These are phyloP conservation scores for Brassica rapa DNA, from an alignment of 345 rosid species.

Conservation along the genomic window DNA sequence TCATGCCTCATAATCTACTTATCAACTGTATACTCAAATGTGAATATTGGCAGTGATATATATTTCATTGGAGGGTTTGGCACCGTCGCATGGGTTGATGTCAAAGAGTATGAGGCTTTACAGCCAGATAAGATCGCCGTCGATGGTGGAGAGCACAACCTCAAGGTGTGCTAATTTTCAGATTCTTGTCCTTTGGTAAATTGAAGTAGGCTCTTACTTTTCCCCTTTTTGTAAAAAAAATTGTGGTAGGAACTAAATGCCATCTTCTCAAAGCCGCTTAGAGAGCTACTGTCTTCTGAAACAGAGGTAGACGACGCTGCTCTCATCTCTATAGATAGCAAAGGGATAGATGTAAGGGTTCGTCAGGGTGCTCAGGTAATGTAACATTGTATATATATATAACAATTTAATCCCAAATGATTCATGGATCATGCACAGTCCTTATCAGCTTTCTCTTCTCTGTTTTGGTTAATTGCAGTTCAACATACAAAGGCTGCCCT, in stretches of 20 bases:
- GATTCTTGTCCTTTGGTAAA: background rate
- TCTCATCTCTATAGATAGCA: conserved; percentile 92
- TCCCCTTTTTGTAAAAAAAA: background rate
- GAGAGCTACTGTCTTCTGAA: conserved; percentile 62
- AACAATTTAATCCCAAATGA: background rate
- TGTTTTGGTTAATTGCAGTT: conserved; percentile 50
- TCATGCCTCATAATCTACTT: background rate
- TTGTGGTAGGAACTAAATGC: conserved; percentile 72
- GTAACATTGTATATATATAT: background rate
- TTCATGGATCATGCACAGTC: background rate
- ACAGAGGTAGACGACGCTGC: conserved; percentile 93
- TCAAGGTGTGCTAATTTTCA: conserved; percentile 68
- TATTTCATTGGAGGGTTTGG: conserved; percentile 99
- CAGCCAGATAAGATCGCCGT: conserved; percentile 94
- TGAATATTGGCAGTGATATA: conserved; percentile 62
- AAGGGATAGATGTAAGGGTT: conserved; percentile 85
- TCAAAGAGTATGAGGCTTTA: conserved; percentile 77
- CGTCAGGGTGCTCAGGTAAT: conserved; percentile 98
- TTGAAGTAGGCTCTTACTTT: conserved; percentile 5
- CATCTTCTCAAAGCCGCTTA: conserved; percentile 80
- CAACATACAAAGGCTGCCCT: conserved; percentile 83
- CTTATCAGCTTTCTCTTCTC: conserved; percentile 1
- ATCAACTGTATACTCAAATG: background rate
- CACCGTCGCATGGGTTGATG: conserved; percentile 98
- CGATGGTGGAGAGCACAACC: conserved; percentile 85